Conservation (phyloP, 352 stramenopile species). For the Pythium monospermum region DNA sequence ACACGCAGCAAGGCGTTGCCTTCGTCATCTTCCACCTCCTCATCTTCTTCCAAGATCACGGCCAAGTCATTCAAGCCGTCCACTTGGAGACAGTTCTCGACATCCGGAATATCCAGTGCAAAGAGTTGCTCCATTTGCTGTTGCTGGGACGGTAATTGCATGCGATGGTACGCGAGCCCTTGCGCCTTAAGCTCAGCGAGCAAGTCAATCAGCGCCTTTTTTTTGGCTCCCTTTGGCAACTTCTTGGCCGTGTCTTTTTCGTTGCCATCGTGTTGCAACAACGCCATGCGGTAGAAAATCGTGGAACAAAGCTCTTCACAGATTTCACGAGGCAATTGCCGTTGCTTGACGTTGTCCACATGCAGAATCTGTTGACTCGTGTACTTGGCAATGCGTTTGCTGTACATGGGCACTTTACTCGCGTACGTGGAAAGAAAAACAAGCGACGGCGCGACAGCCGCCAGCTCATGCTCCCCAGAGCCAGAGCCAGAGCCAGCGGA, state of each 20-base stretch:
- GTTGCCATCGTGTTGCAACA: constrained; percentile 49
- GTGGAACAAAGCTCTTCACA: constrained; percentile 89
- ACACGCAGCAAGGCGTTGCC: too few species aligned
- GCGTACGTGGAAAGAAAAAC: constrained; percentile 33
- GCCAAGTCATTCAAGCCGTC: constrained; percentile 51
- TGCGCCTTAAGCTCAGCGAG: constrained; percentile 86
- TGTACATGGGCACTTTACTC: constrained; percentile 46
- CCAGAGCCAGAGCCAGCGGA: too few species aligned
- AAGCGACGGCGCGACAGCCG: constrained; percentile 7
- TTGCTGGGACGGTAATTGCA: constrained; percentile 65
- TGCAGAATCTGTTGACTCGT: constrained; percentile 66
- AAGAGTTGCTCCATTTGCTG: constrained; percentile 81
- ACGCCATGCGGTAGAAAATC: constrained; percentile 95
- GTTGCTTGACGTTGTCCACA: constrained; percentile 42
- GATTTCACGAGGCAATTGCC: constrained; percentile 66
- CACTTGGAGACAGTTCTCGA: constrained; percentile 79
- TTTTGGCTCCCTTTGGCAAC: constrained; percentile 94
- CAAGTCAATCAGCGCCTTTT: constrained; percentile 96
- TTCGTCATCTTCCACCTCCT: constrained; percentile 5
- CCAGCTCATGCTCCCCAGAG: neutral
- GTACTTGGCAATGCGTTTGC: constrained; percentile 76
- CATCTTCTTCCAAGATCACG: constrained; percentile 22
- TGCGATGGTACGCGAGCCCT: constrained; percentile 73
- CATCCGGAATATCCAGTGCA: constrained; percentile 73
- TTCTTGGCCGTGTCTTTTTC: constrained; percentile 66